Evolutionary conservation across 2,329 filamentous ascomycete species (phyloP).

Genomic region (Ascochyta pisi): DNA sequence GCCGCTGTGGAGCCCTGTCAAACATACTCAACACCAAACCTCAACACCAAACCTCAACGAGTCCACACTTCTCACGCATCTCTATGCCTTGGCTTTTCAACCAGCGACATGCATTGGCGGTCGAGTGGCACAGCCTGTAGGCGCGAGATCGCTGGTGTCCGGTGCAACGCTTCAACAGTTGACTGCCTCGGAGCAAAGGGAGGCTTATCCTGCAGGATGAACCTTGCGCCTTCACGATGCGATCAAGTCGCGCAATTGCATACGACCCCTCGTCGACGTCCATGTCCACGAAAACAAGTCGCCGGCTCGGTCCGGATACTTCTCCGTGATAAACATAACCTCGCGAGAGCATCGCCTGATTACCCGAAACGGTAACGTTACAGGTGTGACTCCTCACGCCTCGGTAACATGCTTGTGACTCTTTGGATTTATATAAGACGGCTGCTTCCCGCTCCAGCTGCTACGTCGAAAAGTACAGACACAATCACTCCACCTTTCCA

Average conservation of each 20-base stretch:
- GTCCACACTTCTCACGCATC: slow-evolving; percentile 9
- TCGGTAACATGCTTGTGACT: slow-evolving; percentile 18
- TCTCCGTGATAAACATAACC: slow-evolving; percentile 16
- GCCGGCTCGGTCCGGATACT: slow-evolving; percentile 18
- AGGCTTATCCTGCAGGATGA: neutral
- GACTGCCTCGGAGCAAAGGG: slow-evolving; percentile 7
- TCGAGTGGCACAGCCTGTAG: neutral
- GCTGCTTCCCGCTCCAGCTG: neutral
- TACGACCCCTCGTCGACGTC: slow-evolving; percentile 6
- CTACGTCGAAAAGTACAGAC: neutral
- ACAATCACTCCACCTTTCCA: neutral
- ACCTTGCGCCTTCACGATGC: neutral
- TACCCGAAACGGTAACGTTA: slow-evolving; percentile 17
- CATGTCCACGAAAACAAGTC: slow-evolving; percentile 16
- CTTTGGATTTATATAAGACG: slow-evolving; percentile 10
- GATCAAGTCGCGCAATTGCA: slow-evolving; percentile 18
- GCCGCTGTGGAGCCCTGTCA: slow-evolving; percentile 15
- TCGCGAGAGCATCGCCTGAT: slow-evolving; percentile 24
- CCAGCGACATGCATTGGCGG: neutral
- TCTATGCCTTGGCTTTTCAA: slow-evolving; percentile 9
- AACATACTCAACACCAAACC: slow-evolving; percentile 19
- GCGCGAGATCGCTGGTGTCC: neutral
- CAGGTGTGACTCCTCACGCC: slow-evolving; percentile 14
- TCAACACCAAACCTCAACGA: slow-evolving; percentile 9
- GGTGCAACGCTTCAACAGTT: neutral